Evolutionary conservation across 306 rosid genomes (phyloP).

Genomic region (Abrus precatorius): DNA sequence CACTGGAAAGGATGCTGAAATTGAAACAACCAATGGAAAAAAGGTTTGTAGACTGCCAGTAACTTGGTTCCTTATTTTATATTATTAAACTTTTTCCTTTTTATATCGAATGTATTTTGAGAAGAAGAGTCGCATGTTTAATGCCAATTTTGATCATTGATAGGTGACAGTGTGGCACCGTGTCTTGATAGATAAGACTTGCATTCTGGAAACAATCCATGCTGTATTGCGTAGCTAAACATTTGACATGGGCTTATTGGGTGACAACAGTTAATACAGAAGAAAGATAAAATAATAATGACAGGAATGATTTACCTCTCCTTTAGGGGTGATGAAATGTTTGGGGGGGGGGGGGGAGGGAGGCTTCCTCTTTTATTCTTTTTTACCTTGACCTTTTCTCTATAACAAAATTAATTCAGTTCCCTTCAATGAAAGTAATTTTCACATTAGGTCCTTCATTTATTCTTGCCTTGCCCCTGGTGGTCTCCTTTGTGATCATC

Average conservation of each 20-base stretch:
- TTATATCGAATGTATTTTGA: constrained; percentile 20
- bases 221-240: constrained; percentile 23
- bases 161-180: background rate
- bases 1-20: constrained; percentile 82
- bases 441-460: background rate
- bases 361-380: background rate
- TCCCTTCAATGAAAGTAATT: background rate
- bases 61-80: constrained; percentile 8
- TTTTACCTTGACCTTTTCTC: background rate
- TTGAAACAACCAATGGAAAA: constrained; percentile 76
- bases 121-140: constrained; percentile 18
- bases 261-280: constrained; percentile 34
- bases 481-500: constrained; percentile 13
- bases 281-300: constrained; percentile 32
- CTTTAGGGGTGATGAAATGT: background rate
- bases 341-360: background rate
- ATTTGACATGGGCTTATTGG: constrained; percentile 30
- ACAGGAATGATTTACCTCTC: constrained; percentile 24
- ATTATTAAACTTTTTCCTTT: constrained; percentile 24
- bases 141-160: constrained; percentile 34
- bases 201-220: constrained; percentile 22
- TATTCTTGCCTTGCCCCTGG: background rate
- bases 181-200: constrained; percentile 27
- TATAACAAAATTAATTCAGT: constrained; percentile 19
- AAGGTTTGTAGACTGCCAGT: constrained; percentile 61